Evolutionary conservation across 163 green algal genomes (phyloP).

Genomic region (Volvox carteri): DNA sequence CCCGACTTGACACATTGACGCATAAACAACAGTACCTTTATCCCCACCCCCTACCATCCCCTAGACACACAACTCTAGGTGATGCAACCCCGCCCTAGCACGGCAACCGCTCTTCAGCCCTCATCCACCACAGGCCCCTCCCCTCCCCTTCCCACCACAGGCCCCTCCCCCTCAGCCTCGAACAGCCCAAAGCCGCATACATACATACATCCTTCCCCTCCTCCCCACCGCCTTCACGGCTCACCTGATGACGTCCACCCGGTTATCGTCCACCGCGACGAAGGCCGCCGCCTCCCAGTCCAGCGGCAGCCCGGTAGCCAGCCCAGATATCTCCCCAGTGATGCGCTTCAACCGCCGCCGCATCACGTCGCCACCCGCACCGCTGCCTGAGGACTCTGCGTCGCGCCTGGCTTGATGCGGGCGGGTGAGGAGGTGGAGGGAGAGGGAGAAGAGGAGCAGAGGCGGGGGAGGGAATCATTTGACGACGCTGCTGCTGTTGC

Average conservation of each 20-base stretch:
- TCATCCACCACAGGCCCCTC: no score
- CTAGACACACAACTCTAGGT: no score
- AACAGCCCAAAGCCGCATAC: no score
- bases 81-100: no score
- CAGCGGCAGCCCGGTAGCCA: conserved; percentile 66
- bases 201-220: no score
- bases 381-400: not conserved
- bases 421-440: not conserved
- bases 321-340: conserved; percentile 48
- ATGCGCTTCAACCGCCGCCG: conserved; percentile 66
- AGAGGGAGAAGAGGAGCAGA: not conserved
- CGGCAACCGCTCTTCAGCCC: no score
- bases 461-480: not conserved
- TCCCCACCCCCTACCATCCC: no score
- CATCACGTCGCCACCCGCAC: conserved; percentile 64
- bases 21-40: no score
- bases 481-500: no score
- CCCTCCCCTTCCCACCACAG: no score
- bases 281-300: conserved; percentile 68
- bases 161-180: no score
- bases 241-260: conserved; percentile 72
- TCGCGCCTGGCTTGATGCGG: not conserved
- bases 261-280: conserved; percentile 69
- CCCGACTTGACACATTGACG: no score
- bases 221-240: not conserved